phyloP scores from a whole-genome alignment of 352 stramenopile genomes.

The Globisporangium sylvaticum region DNA sequence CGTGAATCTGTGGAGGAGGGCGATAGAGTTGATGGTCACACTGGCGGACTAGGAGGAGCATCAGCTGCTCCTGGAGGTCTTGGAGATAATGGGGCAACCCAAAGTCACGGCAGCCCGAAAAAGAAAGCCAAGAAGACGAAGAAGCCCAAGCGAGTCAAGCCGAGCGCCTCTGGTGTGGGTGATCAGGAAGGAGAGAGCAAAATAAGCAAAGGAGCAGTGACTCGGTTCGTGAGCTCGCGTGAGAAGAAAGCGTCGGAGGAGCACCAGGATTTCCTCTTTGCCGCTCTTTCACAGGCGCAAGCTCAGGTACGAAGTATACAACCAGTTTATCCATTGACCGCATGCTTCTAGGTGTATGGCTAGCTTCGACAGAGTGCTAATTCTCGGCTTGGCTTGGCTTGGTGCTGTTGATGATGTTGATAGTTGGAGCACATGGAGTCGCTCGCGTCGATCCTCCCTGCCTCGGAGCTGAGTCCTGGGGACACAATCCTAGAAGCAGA shows the following conservation, averaged over 20 bases:
- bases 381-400: background rate
- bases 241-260: conserved; percentile 49
- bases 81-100: background rate
- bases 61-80: background rate
- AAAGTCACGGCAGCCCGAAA: conserved; percentile 7
- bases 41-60: background rate
- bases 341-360: background rate
- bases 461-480: conserved; percentile 8
- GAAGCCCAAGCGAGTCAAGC: conserved; percentile 1
- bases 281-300: conserved; percentile 54
- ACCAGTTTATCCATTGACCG: background rate
- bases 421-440: conserved; percentile 54
- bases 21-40: background rate
- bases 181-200: conserved; percentile 5
- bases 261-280: conserved; percentile 61
- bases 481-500: background rate
- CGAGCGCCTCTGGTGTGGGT: background rate
- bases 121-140: conserved; percentile 19
- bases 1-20: conserved; percentile 4
- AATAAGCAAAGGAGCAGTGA: background rate
- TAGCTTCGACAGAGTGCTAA: background rate
- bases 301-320: conserved; percentile 30
- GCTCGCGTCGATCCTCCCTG: conserved; percentile 35
- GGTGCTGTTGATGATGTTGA: background rate
- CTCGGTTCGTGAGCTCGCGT: conserved; percentile 43